Evolutionary conservation across 805 yeast species (phyloP).

Genomic region (Schizosaccharomyces octosporus): DNA sequence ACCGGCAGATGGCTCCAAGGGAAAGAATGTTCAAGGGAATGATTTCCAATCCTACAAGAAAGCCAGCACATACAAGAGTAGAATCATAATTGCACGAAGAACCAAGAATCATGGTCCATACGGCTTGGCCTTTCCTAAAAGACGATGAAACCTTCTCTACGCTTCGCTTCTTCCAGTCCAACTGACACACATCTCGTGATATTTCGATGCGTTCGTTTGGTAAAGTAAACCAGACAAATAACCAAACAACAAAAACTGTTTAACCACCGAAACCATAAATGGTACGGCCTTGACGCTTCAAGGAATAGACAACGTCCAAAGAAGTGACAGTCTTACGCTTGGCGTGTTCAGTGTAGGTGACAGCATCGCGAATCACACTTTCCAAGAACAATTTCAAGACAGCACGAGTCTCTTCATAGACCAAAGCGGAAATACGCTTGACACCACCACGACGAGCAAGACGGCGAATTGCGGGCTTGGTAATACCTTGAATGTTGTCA

Average conservation of each 20-base stretch:
- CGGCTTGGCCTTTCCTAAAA: too few species aligned
- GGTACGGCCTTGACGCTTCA: conserved; percentile 57
- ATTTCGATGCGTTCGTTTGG: too few species aligned
- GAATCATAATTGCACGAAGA: too few species aligned
- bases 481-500: conserved; percentile 52
- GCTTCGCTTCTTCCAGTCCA: too few species aligned
- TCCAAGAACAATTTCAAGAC: conserved; percentile 43
- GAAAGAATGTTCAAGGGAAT: too few species aligned
- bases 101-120: too few species aligned
- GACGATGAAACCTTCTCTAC: too few species aligned
- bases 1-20: too few species aligned
- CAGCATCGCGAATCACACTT: conserved; percentile 50
- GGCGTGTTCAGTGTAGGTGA: conserved; percentile 50
- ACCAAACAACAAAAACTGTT: conserved; percentile 4
- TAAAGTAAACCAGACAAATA: too few species aligned
- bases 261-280: conserved; percentile 56
- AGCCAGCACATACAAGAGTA: too few species aligned
- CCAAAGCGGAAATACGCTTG: conserved; percentile 47
- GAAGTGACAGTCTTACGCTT: conserved; percentile 55
- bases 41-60: too few species aligned
- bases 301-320: conserved; percentile 44
- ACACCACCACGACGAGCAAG: conserved; percentile 63
- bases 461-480: conserved; percentile 55
- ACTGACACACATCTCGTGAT: too few species aligned
- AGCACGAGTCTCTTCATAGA: conserved; percentile 50